Conservation (phyloP, 768 basidiomycete species). For the Podaxis mareebaensis region DNA sequence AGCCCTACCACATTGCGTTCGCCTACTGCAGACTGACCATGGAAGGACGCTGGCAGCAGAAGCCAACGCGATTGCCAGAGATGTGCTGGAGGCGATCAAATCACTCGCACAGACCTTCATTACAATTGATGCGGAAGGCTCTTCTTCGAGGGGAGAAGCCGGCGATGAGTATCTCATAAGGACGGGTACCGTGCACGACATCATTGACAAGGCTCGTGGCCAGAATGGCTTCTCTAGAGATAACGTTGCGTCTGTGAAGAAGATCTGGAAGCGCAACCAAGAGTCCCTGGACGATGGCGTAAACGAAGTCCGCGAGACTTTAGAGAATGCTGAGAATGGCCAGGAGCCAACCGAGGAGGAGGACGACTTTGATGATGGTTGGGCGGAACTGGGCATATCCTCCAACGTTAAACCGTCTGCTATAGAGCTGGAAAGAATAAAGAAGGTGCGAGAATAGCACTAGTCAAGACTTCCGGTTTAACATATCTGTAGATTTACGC, state of each 20-base stretch:
- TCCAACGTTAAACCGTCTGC: conserved; percentile 43
- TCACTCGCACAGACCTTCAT: conserved; percentile 47
- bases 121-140: conserved; percentile 1
- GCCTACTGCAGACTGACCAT: conserved; percentile 43
- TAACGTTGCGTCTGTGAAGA: conserved; percentile 59
- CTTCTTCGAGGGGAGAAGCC: not conserved
- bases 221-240: conserved; percentile 50
- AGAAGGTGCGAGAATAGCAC: conserved; percentile 44
- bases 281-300: conserved; percentile 63
- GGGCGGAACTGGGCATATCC: conserved; percentile 64
- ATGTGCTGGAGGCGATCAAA: conserved; percentile 44
- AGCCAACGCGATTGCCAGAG: conserved; percentile 36
- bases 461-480: conserved; percentile 4
- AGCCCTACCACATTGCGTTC: conserved; percentile 51
- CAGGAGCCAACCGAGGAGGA: conserved; percentile 31
- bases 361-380: conserved; percentile 52
- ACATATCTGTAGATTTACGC: conserved; percentile 48
- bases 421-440: conserved; percentile 55
- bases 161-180: conserved; percentile 53
- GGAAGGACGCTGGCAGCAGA: conserved; percentile 50
- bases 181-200: conserved; percentile 61
- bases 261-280: conserved; percentile 50
- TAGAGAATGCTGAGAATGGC: conserved; percentile 43
- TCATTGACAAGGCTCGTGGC: conserved; percentile 52
- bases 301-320: conserved; percentile 50